These are phyloP conservation scores for Linnemannia hyalina DNA, from an alignment of 192 early-diverging fungal species.

Conservation along the genomic window DNA sequence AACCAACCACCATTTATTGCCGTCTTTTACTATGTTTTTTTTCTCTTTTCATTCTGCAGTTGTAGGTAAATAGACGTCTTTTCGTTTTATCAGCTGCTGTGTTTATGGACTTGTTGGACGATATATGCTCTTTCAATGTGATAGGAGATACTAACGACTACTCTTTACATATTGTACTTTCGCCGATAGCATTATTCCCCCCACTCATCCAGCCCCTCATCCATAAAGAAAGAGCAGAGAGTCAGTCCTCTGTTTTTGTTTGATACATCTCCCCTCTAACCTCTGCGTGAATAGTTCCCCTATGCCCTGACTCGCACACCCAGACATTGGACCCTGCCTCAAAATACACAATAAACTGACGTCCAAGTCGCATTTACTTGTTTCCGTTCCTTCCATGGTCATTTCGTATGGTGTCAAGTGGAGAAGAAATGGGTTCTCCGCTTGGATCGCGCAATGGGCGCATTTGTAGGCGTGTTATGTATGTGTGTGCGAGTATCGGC, in stretches of 20 bases:
- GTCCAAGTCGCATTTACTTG: background rate
- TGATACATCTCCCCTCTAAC: slow-evolving; percentile 5
- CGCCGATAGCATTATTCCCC: slow-evolving; percentile 18
- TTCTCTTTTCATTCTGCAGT: slow-evolving; percentile 22
- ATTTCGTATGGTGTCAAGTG: background rate
- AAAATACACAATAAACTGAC: slow-evolving; percentile 3
- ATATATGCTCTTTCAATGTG: background rate
- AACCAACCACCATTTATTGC: slow-evolving; percentile 6
- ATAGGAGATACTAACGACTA: background rate
- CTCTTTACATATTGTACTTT: background rate
- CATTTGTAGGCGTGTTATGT: background rate
- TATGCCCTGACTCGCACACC: background rate
- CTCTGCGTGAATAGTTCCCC: background rate
- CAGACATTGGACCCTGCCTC: slow-evolving; percentile 3
- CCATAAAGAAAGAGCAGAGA: slow-evolving; percentile 12
- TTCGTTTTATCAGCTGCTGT: background rate
- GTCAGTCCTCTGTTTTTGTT: slow-evolving; percentile 12
- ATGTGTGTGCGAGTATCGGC: background rate
- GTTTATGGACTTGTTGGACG: background rate
- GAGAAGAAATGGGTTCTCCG: background rate
- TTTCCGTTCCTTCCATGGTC: background rate
- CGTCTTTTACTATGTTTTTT: background rate
- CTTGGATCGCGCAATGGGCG: background rate
- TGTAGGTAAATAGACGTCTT: slow-evolving; percentile 34
- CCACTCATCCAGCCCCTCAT: background rate